Conservation (phyloP, 371 early-diverging fungal genomes). For the Apophysomyces ossiformis region DNA sequence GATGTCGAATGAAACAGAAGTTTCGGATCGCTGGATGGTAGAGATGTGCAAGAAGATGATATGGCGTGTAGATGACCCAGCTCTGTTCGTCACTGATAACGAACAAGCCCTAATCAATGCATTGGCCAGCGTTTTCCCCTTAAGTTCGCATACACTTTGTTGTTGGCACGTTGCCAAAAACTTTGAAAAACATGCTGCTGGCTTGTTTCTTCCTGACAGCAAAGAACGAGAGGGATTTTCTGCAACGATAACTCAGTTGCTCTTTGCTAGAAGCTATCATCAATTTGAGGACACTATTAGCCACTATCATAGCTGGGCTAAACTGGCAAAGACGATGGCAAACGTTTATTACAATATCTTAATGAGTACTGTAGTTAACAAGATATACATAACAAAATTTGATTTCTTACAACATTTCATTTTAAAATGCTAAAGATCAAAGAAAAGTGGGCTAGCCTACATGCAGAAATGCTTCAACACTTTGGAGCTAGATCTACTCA, state of each 20-base stretch:
- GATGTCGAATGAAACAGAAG: not conserved
- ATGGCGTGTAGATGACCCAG: not conserved
- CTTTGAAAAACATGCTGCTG: not conserved
- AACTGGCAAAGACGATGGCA: too few relatives aligned
- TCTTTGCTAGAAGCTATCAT: not conserved
- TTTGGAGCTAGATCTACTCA: constrained; percentile 17
- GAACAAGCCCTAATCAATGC: constrained; percentile 2
- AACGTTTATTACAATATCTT: too few relatives aligned
- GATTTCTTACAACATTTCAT: too few relatives aligned
- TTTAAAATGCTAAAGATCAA: not conserved
- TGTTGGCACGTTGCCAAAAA: constrained; percentile 8
- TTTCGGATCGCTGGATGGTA: not conserved
- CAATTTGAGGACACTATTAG: not conserved
- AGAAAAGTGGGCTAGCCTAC: constrained; percentile 12
- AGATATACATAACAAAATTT: too few relatives aligned
- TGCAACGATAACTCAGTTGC: not conserved
- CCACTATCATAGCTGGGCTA: not conserved
- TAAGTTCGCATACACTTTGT: constrained; percentile 9
- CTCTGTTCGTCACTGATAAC: constrained; percentile 17
- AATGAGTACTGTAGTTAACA: too few relatives aligned
- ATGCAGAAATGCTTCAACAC: constrained; percentile 10
- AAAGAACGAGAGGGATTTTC: not conserved
- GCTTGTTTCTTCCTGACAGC: not conserved
- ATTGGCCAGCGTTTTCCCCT: not conserved
- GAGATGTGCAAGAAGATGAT: not conserved